Conservation (phyloP, 108 stramenopile genomes). For the Cyclostephanos tholiformis region DNA sequence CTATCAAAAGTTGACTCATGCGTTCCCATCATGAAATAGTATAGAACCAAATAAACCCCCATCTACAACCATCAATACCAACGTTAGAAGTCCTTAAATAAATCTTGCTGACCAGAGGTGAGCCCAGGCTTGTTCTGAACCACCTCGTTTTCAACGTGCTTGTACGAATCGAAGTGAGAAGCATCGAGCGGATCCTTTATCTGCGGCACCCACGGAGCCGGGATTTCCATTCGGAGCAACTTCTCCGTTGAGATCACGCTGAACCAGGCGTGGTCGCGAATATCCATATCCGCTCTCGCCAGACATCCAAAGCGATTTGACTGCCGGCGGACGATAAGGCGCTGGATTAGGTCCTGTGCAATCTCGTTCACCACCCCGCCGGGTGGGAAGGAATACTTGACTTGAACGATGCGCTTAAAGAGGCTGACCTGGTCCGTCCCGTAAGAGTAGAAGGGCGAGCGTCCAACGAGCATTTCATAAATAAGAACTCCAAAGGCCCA, state of each 20-base stretch:
- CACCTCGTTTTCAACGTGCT: constrained; percentile 93
- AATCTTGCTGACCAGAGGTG: constrained; percentile 69
- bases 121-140: constrained; percentile 76
- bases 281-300: constrained; percentile 87
- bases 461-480: constrained; percentile 98
- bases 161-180: constrained; percentile 96
- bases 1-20: no score
- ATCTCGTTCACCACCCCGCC: constrained; percentile 82
- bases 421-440: constrained; percentile 94
- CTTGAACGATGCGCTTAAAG: constrained; percentile 96
- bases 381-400: constrained; percentile 90
- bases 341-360: constrained; percentile 89
- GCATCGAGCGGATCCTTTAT: constrained; percentile 94
- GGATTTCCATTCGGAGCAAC: constrained; percentile 79
- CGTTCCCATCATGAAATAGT: no score
- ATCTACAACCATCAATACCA: background rate
- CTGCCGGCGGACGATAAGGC: constrained; percentile 89
- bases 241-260: constrained; percentile 89
- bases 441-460: constrained; percentile 95
- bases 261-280: constrained; percentile 96
- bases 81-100: constrained; percentile 78
- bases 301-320: constrained; percentile 90
- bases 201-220: constrained; percentile 95
- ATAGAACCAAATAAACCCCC: background rate
- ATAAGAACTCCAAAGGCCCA: constrained; percentile 99